Evolutionary conservation across 495 filamentous ascomycete genomes (phyloP), one percentile per base, ranked within the genome.

Genomic region (Aspergillus cristatus): DNA sequence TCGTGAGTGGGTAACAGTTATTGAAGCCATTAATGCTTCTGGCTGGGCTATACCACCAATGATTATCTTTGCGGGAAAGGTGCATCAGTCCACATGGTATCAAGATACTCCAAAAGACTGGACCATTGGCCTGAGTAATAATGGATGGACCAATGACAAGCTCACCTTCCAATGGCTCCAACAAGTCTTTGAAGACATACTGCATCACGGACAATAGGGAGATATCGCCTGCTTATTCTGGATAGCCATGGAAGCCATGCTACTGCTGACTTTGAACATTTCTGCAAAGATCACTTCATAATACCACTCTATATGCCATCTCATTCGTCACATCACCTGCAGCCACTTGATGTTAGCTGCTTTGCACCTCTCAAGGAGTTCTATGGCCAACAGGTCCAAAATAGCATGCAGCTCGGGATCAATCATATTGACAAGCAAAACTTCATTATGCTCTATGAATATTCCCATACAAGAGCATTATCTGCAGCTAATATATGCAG

Each of bases 261-360:
- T 16, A 47, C 45, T 6, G 41, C 38, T 18, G 35, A 49, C 41
- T 55, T 52, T 24, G 38, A 49, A n/a, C 30, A 42, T 16, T 46
- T 51, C 24, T 50, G 34, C 16, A n/a, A 29, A 13, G 33, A 48
- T n/a, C 30, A 47, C n/a, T 39, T 51, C 22, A 51, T 55, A 37
- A 37, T 49, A 2, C 26, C 44, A 3, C 32, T 55, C n/a, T 57
- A 41, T 31, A 45, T 59, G 15, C 43, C 53, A 7, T 7, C 48
- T 10, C 46, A 58, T 41, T 46, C 36, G 8, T 54, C 55, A 11
- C 39, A 60, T 30, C 16, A 45, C 8, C 40, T 55, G 14, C 54
- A 60, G 33, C 56, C 54, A 8, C 46, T 60, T 17, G 54, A 55
- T 46, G 40, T 60, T n/a, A 39, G 48, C 12, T 36, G 37, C 35